A percentile compares a stretch with the other conserved stretches of the same genome.
These are phyloP conservation scores for Pelargonium cotyledonis DNA, from an alignment of 441 rosid species.

Conservation along the genomic window DNA sequence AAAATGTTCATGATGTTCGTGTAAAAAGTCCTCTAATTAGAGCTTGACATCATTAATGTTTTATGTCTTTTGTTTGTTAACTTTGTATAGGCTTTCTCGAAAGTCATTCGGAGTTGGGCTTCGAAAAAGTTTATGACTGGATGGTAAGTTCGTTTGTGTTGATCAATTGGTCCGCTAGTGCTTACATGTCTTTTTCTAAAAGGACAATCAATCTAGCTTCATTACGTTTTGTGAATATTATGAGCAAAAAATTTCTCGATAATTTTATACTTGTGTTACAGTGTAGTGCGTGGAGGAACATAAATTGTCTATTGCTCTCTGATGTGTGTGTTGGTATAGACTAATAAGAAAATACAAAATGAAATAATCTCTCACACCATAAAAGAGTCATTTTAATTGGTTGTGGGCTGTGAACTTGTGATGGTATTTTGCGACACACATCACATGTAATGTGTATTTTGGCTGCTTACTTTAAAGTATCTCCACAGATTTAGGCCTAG, in stretches of 20 bases:
- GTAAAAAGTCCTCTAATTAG: neutral
- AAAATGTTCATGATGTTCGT: neutral
- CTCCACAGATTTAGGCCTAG: neutral
- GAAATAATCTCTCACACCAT: no score
- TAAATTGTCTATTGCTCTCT: no score
- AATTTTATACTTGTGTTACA: no score
- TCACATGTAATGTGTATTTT: neutral
- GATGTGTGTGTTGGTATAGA: no score
- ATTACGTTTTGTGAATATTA: no score
- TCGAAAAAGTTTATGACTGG: constrained; percentile 82
- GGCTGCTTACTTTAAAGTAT: neutral
- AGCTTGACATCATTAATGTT: neutral
- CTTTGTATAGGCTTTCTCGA: constrained; percentile 47
- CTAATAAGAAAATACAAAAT: no score
- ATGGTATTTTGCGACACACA: no score
- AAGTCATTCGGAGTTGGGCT: constrained; percentile 74
- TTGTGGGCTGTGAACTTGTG: no score
- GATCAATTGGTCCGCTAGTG: neutral
- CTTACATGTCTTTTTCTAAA: neutral
- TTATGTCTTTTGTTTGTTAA: neutral
- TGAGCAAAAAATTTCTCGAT: no score
- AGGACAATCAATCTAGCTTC: no score
- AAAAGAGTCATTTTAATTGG: no score
- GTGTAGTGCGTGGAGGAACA: no score
- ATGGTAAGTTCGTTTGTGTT: constrained; percentile 37